Evolutionary conservation across 2,329 filamentous ascomycete species (phyloP).

Genomic region (Paradendryphiella salina): DNA sequence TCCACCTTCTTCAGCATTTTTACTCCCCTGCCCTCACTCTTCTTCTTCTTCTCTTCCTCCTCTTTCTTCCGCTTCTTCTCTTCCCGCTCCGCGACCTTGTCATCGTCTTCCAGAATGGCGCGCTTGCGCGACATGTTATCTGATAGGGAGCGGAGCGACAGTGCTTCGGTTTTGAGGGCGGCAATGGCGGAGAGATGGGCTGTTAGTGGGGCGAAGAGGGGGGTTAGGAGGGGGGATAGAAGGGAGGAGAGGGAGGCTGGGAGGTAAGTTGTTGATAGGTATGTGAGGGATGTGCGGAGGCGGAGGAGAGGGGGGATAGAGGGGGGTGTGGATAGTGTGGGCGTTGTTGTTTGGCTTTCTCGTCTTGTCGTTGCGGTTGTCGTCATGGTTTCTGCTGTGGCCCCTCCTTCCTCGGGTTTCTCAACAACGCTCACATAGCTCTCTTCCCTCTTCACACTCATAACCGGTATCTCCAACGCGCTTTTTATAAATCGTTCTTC

Average conservation of each 20-base stretch:
- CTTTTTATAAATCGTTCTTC: slow-evolving; percentile 82
- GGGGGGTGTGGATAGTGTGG: slow-evolving; percentile 35
- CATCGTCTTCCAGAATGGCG: slow-evolving; percentile 61
- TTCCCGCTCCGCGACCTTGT: slow-evolving; percentile 52
- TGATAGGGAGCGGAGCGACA: slow-evolving; percentile 66
- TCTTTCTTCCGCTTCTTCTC: slow-evolving; percentile 86
- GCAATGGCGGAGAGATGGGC: slow-evolving; percentile 69
- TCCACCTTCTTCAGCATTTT: slow-evolving; percentile 87
- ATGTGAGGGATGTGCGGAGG: slow-evolving; percentile 65
- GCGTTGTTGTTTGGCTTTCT: slow-evolving; percentile 22
- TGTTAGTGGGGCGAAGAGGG: slow-evolving; percentile 73
- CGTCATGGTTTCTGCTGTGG: background rate
- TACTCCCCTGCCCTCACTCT: slow-evolving; percentile 75
- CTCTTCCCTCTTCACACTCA: slow-evolving; percentile 66
- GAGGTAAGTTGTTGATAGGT: slow-evolving; percentile 66
- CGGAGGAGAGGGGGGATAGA: slow-evolving; percentile 64
- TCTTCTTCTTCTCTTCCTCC: slow-evolving; percentile 85
- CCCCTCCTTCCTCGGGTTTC: slow-evolving; percentile 20
- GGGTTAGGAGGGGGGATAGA: slow-evolving; percentile 46
- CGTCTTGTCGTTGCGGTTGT: slow-evolving; percentile 8
- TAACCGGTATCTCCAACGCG: slow-evolving; percentile 73
- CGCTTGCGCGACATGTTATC: slow-evolving; percentile 73
- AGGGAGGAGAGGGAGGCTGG: slow-evolving; percentile 48
- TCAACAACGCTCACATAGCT: slow-evolving; percentile 41
- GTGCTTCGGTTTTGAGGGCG: slow-evolving; percentile 70